Evolutionary conservation across 306 rosid genomes (phyloP), one percentile per base, ranked within the genome.

Genomic region (Delonix regia): DNA sequence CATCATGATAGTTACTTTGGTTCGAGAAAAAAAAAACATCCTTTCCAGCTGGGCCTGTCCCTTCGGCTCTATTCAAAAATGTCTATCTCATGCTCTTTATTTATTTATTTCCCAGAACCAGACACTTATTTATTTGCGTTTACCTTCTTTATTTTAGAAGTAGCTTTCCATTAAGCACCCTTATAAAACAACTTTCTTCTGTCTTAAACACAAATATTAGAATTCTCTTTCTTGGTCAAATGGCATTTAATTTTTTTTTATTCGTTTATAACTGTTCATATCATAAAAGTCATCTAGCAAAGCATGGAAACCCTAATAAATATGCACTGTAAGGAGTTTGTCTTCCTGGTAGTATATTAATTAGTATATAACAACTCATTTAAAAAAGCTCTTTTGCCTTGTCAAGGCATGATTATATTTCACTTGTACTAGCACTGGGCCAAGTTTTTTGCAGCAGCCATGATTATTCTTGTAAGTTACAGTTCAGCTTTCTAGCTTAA

Each of bases 11-110:
- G 44, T 61, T 73, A 69, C 65, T 64, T 42, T 47, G 39, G 49
- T 51, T 52, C 4, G 7, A 30, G 1, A 14, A 13, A 67, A 21
- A 8, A 48, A 15, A 13, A 59, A 21, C 5, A 57, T 22, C 1
- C 9, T 73, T 61, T 75, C 55, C 83, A 79, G 78, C 81, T 79
- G 69, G 65, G 21, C 44, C 14, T 79, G 78, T 60, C 74, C 72
- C 48, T 7, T 6, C 14, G 52, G 18, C 42, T 48, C 51, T 34
- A 66, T 69, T 41, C 60, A 78, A 73, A 36, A 49, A 27, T 68
- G 64, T 38, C 74, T 60, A 47, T 68, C 24, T 47, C 52, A 3
- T 47, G 9, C 5, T 7, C 7, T 48, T 16, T 4, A 0, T 48
- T 48, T 16, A 48, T 48, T 48, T 16, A 48, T n/a, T n/a, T n/a